These are phyloP conservation scores for Globisporangium rhizosaccharum DNA, from an alignment of 352 stramenopile species.

Conservation along the genomic window DNA sequence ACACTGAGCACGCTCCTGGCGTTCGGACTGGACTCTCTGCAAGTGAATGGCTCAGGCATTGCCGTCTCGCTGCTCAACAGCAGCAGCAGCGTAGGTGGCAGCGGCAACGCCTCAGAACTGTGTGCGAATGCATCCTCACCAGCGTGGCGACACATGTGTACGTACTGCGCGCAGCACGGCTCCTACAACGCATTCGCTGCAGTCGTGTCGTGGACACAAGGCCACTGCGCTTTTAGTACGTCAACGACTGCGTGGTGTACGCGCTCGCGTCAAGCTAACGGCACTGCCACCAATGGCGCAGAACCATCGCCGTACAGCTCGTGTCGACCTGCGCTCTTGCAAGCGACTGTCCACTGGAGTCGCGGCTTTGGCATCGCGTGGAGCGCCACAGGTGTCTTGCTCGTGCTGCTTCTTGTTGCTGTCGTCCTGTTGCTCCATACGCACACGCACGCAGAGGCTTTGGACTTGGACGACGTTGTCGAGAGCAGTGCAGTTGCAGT, in stretches of 20 bases:
- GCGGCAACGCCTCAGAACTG: neutral
- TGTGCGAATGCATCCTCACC: neutral
- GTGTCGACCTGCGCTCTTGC: conserved; percentile 5
- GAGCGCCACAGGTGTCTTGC: conserved; percentile 10
- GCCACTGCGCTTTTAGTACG: conserved; percentile 4
- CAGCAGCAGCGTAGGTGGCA: neutral
- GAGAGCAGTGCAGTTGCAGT: conserved; percentile 7
- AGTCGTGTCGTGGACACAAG: conserved; percentile 1
- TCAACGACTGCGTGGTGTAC: conserved; percentile 6
- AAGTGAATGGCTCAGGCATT: neutral
- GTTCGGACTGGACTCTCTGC: conserved; percentile 1
- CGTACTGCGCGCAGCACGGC: neutral
- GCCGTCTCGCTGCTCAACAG: neutral
- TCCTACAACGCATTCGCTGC: conserved; percentile 1
- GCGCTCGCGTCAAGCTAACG: neutral
- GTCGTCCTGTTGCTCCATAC: conserved; percentile 4
- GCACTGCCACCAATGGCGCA: neutral
- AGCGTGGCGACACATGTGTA: conserved; percentile 5
- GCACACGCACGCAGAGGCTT: conserved; percentile 4
- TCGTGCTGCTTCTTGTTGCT: conserved; percentile 3
- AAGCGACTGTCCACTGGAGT: conserved; percentile 6
- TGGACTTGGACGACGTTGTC: conserved; percentile 12
- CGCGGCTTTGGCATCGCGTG: conserved; percentile 6
- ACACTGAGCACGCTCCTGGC: conserved; percentile 11
- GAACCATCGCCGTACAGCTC: conserved; percentile 4